Evolutionary conservation across 2,329 filamentous ascomycete genomes (phyloP), one percentile per base, ranked within the genome.

Genomic region (Ascochyta fabae): DNA sequence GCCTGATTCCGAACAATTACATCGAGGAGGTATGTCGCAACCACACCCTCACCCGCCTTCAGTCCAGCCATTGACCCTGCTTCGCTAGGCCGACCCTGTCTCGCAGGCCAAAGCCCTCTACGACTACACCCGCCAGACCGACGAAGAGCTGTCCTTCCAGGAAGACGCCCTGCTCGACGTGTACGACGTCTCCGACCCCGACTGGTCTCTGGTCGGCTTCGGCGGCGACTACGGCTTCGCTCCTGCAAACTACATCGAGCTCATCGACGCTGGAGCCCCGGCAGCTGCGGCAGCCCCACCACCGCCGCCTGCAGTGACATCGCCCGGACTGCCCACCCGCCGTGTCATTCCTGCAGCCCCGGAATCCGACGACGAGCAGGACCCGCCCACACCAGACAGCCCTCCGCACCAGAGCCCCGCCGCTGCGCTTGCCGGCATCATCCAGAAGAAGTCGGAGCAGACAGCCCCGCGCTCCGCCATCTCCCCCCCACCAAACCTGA

Each of bases 91-190:
- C 55, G 79, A 83, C 67, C 85, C 90, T 23, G 77, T 85, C 59
- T 81, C 86, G 59, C 83, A 88, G 64, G 95, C 94, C 45, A 92
- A 89, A 75, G 91, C 95, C n/a, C 85, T 98, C n/a, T 99, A 94
- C 80, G 95, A 99, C 76, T 99, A 99, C 76, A 91, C 91, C 46
- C 87, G 94, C 67, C 95, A 99, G 79, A 99, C 95, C 23, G 95
- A 99, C 72, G 95, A 99, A 77, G 95, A 99, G 78, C 83, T 99
- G 9, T 98, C 94, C 23, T 98, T 99, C 73, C 85, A 91, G 44
- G 95, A 99, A 79, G 93, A 96, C 72, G 88, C 89, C 36, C 78
- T 86, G 40, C 83, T 99, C 44, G 82, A 90, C 58, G 90, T 99
- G 43, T 98, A 91, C 78, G 95, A 99, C 76, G 88, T 84, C 9